Evolutionary conservation across 805 yeast species (phyloP), one percentile per base, ranked within the genome.

Genomic region (Ogataea wickerhamii): DNA sequence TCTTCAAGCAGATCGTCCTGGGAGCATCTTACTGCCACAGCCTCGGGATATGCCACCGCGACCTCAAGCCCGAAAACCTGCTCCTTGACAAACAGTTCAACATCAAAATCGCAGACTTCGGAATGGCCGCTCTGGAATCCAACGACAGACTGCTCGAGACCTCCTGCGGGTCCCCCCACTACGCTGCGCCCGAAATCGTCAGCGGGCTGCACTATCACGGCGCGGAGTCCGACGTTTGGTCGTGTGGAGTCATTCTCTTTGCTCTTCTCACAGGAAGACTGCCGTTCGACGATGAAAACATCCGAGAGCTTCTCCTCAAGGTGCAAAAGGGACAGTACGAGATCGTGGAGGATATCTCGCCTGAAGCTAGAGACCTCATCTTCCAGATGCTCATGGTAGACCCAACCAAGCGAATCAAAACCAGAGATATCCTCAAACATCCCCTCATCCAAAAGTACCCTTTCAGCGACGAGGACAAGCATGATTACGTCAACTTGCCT

Each of bases 171-270:
- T 88, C 97, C 13, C 98, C 98, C 6, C 98, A 93, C 61, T 93
- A 93, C 62, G 98, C 98, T 2, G 87, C 96, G 7, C 98, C 98
- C 0, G 98, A 93, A 61, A 91, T 93, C 49, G 97, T 93, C 8
- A 85, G 96, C 10, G 98, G 98, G 25, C 78, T 83, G 44, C 87
- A 80, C 43, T 93, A 93, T 60, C 98, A 93, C 57, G 98, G 98
- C 11, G 88, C 95, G 21, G 96, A 96, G 28, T 81, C 94, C 22
- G 98, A 93, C 63, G 89, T 93, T 38, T 93, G 98, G 98, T 89
- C 96, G 5, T 89, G 97, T 66, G 98, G 98, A 53, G 87, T 93
- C 44, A 93, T 93, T 37, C 68, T 93, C 39, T 93, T 87, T 67
- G 98, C 98, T 0, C 67, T 93, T 34, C 71, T 93, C 32, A 89